Evolutionary conservation across 2,329 filamentous ascomycete genomes (phyloP).

Genomic region (Alternaria metachromatica): DNA sequence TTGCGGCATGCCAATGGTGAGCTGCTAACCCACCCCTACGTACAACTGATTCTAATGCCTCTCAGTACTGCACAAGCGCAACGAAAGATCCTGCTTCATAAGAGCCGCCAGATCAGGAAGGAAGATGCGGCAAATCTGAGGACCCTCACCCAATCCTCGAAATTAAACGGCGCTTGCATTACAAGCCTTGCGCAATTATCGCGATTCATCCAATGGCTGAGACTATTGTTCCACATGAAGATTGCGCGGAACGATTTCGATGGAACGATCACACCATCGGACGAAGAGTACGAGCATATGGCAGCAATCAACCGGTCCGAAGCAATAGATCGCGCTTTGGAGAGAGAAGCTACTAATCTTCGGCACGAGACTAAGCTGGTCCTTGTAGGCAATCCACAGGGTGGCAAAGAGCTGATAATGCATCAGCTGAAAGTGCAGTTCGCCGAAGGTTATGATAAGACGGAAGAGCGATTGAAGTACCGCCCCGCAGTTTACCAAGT

Average conservation of each 20-base stretch:
- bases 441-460: constrained; percentile 42
- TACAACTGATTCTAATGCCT: constrained; percentile 23
- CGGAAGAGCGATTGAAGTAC: constrained; percentile 38
- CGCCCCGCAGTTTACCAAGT: constrained; percentile 38
- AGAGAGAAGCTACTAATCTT: constrained; percentile 42
- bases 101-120: constrained; percentile 44
- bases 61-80: constrained; percentile 45
- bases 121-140: constrained; percentile 41
- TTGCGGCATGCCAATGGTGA: constrained; percentile 44
- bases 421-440: constrained; percentile 46
- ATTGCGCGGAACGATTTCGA: constrained; percentile 25
- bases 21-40: not conserved
- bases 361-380: constrained; percentile 45
- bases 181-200: constrained; percentile 38
- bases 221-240: constrained; percentile 38
- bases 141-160: constrained; percentile 38
- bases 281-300: constrained; percentile 40
- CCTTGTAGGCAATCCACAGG: constrained; percentile 36
- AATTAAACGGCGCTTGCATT: constrained; percentile 38
- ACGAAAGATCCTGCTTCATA: constrained; percentile 46
- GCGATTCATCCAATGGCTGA: constrained; percentile 42
- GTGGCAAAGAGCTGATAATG: constrained; percentile 47
- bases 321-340: constrained; percentile 44
- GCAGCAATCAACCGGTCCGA: constrained; percentile 43
- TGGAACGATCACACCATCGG: constrained; percentile 27